Base-by-base conservation (phyloP, 2,329 filamentous ascomycete species). In the Hymenoscyphus occultus region DNA sequence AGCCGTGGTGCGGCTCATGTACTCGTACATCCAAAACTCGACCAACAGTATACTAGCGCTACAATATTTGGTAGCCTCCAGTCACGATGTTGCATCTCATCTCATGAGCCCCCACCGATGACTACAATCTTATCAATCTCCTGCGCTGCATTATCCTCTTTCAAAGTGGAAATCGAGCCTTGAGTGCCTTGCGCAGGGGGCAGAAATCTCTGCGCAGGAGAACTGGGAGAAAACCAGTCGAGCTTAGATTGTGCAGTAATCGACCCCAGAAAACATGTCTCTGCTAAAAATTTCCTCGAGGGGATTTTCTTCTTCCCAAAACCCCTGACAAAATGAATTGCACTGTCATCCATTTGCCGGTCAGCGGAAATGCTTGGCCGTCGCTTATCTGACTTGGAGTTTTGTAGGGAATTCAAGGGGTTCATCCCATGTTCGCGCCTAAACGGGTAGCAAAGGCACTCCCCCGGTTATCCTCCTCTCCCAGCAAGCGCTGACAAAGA, bases 401-500 rank as follows among this genome's bases (percentile, higher is more conserved):
- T 22, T 45, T 51, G n/a, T 22, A 51, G n/a, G 45, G 9, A 22
- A 13, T 13, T 22, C 48, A 35, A 28, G 35, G 35, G 35, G 35
- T 35, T 35, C 35, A 35, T 35, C 35, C 35, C 35, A 35, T 22
- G 19, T 5, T 28, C 48, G 19, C 48, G 48, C 48, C 19, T 54
- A 54, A 19, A 22, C n/a, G n/a, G n/a, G n/a, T 9, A 10, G n/a
- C 45, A 35, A 35, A 35, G 35, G 5, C 35, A 35, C 22, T 51
- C 45, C 45, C n/a, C 45, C 2, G 7, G 19, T 13, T 28, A 54
- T 51, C 3, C 10, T 19, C 10, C 22, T 9, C 45, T 13, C 48
- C 45, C 45, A 51, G 22, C 45, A 51, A 54, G 48, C 48, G 48
- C 48, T 54, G 10, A 54, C 48, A 10, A 54, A 54, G 48, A 28